Conservation (phyloP, 306 rosid species). For the Casuarina glauca region DNA sequence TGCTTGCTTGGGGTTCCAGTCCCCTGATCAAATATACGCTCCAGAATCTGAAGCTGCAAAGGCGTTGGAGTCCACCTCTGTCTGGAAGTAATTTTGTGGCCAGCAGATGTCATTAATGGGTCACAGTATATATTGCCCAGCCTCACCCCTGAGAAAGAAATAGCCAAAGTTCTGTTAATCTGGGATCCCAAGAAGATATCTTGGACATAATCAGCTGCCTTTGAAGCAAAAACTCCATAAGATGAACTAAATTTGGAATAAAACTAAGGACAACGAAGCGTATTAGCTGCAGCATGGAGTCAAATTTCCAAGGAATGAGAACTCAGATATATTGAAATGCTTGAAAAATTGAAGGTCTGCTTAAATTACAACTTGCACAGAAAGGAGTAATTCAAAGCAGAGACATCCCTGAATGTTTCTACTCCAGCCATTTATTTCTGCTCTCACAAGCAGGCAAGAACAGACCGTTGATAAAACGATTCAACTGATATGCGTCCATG, state of each 20-base stretch:
- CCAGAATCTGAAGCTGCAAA: constrained; percentile 86
- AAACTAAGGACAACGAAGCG: not conserved
- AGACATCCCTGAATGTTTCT: constrained; percentile 5
- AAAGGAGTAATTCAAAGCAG: not conserved
- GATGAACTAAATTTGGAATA: not conserved
- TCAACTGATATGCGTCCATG: not conserved
- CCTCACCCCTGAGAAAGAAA: constrained; percentile 61
- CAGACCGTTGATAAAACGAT: not conserved
- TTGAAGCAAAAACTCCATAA: not conserved
- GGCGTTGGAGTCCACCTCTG: constrained; percentile 99
- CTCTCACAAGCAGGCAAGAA: constrained; percentile 5
- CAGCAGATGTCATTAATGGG: constrained; percentile 66
- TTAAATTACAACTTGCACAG: not conserved
- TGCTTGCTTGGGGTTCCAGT: constrained; percentile 96
- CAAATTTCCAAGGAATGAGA: not conserved
- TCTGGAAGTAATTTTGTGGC: constrained; percentile 88
- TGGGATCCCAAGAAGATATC: not conserved
- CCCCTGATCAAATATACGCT: constrained; percentile 83
- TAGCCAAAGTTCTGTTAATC: constrained; percentile 16
- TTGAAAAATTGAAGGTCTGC: not conserved
- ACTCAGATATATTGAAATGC: not conserved
- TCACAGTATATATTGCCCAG: constrained; percentile 84
- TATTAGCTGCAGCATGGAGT: not conserved
- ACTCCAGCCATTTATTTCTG: constrained; percentile 5
- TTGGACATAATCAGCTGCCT: not conserved